Evolutionary conservation across 169 alveolate species (phyloP), one percentile per base, ranked within the genome.

Genomic region (Perkinsus olseni): DNA sequence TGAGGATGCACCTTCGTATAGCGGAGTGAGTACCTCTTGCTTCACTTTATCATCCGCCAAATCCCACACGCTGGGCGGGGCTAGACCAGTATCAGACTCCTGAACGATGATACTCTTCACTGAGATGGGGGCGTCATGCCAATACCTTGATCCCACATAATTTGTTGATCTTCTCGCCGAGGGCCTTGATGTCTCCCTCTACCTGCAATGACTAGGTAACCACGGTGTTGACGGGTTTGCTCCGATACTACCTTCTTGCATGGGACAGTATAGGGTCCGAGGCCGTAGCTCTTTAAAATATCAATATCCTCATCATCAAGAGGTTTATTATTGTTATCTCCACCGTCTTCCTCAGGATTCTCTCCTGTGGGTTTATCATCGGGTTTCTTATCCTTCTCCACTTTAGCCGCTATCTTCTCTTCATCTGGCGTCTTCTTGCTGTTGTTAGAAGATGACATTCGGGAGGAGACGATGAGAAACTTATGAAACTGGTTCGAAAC

Each of bases 11-110:
- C n/a, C n/a, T n/a, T 11, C 50, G 50, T 6, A 11, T 8, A 62
- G 82, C 82, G 31, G 0, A 24, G 17, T 24, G 28, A 62, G 10
- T 62, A 62, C 82, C 82, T 62, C 98, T 96, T 98, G 96, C 96
- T 98, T 97, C 96, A 97, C 99, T 95, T 98, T 97, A 96, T 99
- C 99, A 82, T 98, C 99, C 38, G 97, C 98, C 74, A 99, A 92
- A 92, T 99, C 99, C 99, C 99, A 99, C 96, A 98, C 98, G 74
- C 99, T 97, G 0, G 99, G 99, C 0, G 99, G 98, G 74, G 99
- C 97, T 37, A 99, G 96, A 0, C 99, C 99, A 38, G 99, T 99
- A 95, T 99, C 99, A 94, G 99, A 97, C 95, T 99, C 99, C 95
- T 99, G 97, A n/a, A 99, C 97, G 34, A 99, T 3, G 11, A 3